phyloP scores from a whole-genome alignment of 208 protist genomes.

The Sergeia podlipaevii region DNA sequence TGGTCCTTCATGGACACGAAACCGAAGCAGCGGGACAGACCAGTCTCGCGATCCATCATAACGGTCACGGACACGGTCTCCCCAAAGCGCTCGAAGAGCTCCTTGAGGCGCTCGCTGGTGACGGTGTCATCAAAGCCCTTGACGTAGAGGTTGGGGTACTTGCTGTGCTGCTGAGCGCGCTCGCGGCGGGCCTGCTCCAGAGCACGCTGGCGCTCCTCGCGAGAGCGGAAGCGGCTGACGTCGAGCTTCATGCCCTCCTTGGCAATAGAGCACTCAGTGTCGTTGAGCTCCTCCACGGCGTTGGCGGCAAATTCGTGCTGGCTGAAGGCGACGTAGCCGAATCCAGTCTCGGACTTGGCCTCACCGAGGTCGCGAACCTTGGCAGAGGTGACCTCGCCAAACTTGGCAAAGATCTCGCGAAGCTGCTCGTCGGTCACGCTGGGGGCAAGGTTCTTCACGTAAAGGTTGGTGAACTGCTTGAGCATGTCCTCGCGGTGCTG shows the following conservation, averaged over 20 bases:
- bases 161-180: slow-evolving; percentile 86
- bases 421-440: slow-evolving; percentile 93
- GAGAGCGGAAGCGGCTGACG: slow-evolving; percentile 96
- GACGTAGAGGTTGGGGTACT: slow-evolving; percentile 98
- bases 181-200: slow-evolving; percentile 89
- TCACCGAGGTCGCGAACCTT: slow-evolving; percentile 95
- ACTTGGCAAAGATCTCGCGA: slow-evolving; percentile 90
- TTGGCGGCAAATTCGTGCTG: slow-evolving; percentile 89
- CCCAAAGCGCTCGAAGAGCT: slow-evolving; percentile 95
- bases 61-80: slow-evolving; percentile 96
- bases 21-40: slow-evolving; percentile 94
- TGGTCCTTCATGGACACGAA: slow-evolving; percentile 97
- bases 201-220: slow-evolving; percentile 92
- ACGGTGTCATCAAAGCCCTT: slow-evolving; percentile 98
- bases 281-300: slow-evolving; percentile 88
- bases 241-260: slow-evolving; percentile 91
- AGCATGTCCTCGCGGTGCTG: slow-evolving; percentile 92
- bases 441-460: slow-evolving; percentile 99
- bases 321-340: slow-evolving; percentile 98
- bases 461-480: slow-evolving; percentile 98
- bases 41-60: slow-evolving; percentile 94
- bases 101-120: slow-evolving; percentile 93
- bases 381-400: slow-evolving; percentile 95
- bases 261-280: slow-evolving; percentile 67
- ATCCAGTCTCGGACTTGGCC: slow-evolving; percentile 74